Evolutionary conservation across 441 rosid genomes (phyloP), one percentile per base, ranked within the genome.

Genomic region (Dalechampia spathulata): DNA sequence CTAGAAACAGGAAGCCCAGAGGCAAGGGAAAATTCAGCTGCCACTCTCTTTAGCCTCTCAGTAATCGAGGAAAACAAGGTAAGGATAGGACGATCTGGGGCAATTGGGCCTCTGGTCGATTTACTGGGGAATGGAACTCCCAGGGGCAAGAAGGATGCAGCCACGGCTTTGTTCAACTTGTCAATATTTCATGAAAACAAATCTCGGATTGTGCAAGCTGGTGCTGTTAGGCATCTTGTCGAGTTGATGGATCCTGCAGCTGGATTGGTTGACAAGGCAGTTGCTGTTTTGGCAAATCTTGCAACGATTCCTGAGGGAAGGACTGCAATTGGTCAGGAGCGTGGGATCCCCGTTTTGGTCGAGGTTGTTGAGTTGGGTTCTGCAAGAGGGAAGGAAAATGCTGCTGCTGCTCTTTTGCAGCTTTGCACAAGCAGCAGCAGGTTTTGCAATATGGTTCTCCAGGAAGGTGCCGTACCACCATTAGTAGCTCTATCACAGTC

Each of bases 281-380:
- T 92, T n/a, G 91, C 91, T 42, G 88, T 92, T 41, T 67, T 92
- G 66, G 86, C 95, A 25, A 92, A 88, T 83, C 96, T 92, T 44
- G 91, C 98, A 0, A 92, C 93, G n/a, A 66, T 78, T 21, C 73
- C 61, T 0, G 95, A 84, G 76, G 98, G 96, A 22, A 83, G 83
- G 78, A 45, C 55, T 4, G 89, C 85, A 15, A 88, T 92, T 19
- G 91, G 93, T 48, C 86, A 75, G 69, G 93, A 76, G 69, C 72
- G 82, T 16, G 98, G 98, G 28, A 84, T 88, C 50, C 83, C 86
- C 1, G 80, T 83, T 52, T 72, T 92, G 25, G 98, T 92, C 10
- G 96, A 92, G 81, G 88, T 86, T 58, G 86, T 92, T 54, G 98
- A 92, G 78, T 71, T 92, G 69, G 96, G 96, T 38, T 92, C 96